Evolutionary conservation across 2,329 filamentous ascomycete species (phyloP).

Genomic region (Talaromyces marneffei): DNA sequence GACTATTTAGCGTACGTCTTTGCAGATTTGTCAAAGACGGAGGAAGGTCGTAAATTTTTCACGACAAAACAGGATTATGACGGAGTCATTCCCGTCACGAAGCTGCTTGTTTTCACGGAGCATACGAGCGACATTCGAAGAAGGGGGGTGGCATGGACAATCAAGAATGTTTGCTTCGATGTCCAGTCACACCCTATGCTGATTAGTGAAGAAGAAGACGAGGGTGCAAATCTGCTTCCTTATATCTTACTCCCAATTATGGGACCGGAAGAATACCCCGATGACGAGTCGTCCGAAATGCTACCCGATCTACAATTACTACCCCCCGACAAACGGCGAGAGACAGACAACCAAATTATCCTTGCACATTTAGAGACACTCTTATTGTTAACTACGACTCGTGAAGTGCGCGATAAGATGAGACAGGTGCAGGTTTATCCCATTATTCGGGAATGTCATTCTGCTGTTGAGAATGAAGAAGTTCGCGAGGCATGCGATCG

Average conservation of each 20-base stretch:
- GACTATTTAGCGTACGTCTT: conserved; percentile 94
- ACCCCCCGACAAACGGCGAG: conserved; percentile 81
- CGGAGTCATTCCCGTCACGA: conserved; percentile 77
- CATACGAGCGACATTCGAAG: conserved; percentile 76
- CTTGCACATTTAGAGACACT: conserved; percentile 86
- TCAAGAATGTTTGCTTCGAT: conserved; percentile 91
- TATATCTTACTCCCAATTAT: conserved; percentile 85
- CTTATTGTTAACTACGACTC: conserved; percentile 72
- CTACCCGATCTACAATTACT: conserved; percentile 83
- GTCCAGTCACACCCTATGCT: conserved; percentile 65
- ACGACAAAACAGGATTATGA: conserved; percentile 70
- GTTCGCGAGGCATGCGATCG: conserved; percentile 82
- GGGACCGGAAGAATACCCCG: conserved; percentile 78
- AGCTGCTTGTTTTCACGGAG: conserved; percentile 91
- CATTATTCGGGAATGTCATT: conserved; percentile 78
- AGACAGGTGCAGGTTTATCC: conserved; percentile 78
- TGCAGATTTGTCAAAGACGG: conserved; percentile 81
- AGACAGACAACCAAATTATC: conserved; percentile 68
- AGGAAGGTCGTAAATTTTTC: conserved; percentile 69
- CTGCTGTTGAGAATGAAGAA: conserved; percentile 68
- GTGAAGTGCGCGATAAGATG: conserved; percentile 67
- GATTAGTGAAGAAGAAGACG: conserved; percentile 57
- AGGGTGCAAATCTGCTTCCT: conserved; percentile 67
- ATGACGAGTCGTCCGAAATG: conserved; percentile 82
- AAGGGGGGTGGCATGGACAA: conserved; percentile 89